Base-by-base conservation (phyloP, 768 basidiomycete genomes). In the Leccinum broughii region DNA sequence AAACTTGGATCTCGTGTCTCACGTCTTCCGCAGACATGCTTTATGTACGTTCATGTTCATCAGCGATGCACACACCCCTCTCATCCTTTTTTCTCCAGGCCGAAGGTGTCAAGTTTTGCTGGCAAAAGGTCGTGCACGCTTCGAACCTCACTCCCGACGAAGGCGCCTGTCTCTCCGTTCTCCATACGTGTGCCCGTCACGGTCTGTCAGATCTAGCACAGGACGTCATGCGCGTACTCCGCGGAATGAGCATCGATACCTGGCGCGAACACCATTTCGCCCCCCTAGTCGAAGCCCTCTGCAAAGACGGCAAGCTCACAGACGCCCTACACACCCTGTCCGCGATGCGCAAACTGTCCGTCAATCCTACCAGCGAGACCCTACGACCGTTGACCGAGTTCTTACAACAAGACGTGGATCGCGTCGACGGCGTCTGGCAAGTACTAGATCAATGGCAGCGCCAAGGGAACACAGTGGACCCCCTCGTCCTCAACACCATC, bases 211-310 rank as follows among this genome's bases (percentile, higher is more conserved):
- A 85, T 51, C 79, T 95, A 1, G 92, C 88, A 24, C 77, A 82
- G 14, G 85, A 87, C 46, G 24, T 24, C 30, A 74, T 94, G 46
- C 83, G 80, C 1, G 75, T 81, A 7, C 76, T 95, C 41, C 79
- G 82, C 50, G 55, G 62, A 10, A 72, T 82, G 8, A 79, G 81
- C 15, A 72, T 84, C 14, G 69, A 77, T 51, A 79, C 83, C n/a
- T 72, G 69, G 75, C 69, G 79, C 66, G 93, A 94, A 69, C 75
- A 89, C 67, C 93, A 95, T 69, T 85, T 92, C 65, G 84, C 89
- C 1, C 85, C 92, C 3, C 74, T 94, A 22, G 76, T 95, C 32
- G 89, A 93, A 68, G 86, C 92, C 0, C 86, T 89, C 66, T 84
- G 83, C 71, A 81, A 77, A 14, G 80, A 78, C 28, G 77, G 78